These are phyloP conservation scores for Neonectria punicea DNA, from an alignment of 2,329 filamentous ascomycete species.

Conservation along the genomic window DNA sequence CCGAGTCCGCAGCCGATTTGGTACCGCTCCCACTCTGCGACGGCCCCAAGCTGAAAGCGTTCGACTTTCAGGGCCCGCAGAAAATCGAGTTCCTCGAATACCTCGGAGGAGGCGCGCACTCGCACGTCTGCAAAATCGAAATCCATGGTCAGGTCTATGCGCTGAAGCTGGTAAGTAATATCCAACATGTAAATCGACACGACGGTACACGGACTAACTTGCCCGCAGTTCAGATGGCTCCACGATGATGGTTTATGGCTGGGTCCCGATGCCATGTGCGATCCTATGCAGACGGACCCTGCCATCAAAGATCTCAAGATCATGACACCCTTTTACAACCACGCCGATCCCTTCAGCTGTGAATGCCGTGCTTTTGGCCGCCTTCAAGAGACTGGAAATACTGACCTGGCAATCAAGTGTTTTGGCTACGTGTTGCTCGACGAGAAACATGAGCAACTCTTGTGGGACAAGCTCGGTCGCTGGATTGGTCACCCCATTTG, in stretches of 20 bases:
- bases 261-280: no score
- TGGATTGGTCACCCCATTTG: not conserved
- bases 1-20: not conserved
- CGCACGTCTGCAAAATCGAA: not conserved
- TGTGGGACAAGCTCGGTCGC: slow-evolving; percentile 20
- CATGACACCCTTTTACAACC: slow-evolving; percentile 27
- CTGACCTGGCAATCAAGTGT: slow-evolving; percentile 37
- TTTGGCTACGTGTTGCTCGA: slow-evolving; percentile 43
- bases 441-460: slow-evolving; percentile 28
- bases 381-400: slow-evolving; percentile 38
- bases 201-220: not conserved
- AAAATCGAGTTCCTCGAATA: slow-evolving; percentile 2
- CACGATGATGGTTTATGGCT: not conserved
- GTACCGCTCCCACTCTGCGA: not conserved
- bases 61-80: slow-evolving; percentile 8
- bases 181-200: not conserved
- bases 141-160: not conserved
- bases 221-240: not conserved
- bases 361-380: slow-evolving; percentile 45
- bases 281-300: no score
- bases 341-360: slow-evolving; percentile 39
- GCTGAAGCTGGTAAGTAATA: slow-evolving; percentile 7
- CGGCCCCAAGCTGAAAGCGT: slow-evolving; percentile 4
- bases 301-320: slow-evolving; percentile 3
- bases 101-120: not conserved